Base-by-base conservation (phyloP, 2,329 filamentous ascomycete genomes). In the Acephala macrosclerotiorum region DNA sequence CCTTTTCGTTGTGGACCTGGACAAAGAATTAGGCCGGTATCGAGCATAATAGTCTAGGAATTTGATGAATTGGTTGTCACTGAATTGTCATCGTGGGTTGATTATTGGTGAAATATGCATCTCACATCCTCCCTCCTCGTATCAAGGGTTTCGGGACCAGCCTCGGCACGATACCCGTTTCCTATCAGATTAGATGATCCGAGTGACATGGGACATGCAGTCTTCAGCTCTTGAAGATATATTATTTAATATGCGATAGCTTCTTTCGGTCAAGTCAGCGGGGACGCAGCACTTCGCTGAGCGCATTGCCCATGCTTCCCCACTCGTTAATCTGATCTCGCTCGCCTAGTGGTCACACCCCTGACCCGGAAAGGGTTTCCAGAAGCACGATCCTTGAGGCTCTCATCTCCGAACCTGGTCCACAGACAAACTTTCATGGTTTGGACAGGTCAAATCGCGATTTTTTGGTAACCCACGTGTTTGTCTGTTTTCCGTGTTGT, bases 11-110 rank as follows among this genome's bases (percentile, higher is more conserved):
- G 12, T 53, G 49, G 49, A 64, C 70, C 58, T 64, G 58, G 60
- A 61, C 51, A 51, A 62, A 68, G 66, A 65, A 58, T 60, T 61
- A 65, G 65, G 49, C 26, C 22, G 49, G 14, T 18, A 51, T 53
- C 25, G 25, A 53, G 49, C 63, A 70, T 68, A 56, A 67, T 72
- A 72, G 58, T 70, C 63, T 71, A 70, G 68, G 71, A 51, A 71
- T 67, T 29, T 60, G 68, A 67, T 70, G 61, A 66, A 70, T 22
- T 42, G 40, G n/a, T 12, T 33, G n/a, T 60, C 42, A 35, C 20
- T 49, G 42, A 42, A 29, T 57, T 16, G 3, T 2, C 49, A 29
- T 22, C 40, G 18, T 58, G 55, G 11, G n/a, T 22, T 38, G 29
- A 38, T 18, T 22, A 49, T 49, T 49, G 45, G 45, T 49, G 45